Base-by-base conservation (phyloP, 1,284 basidiomycete species). In the Irpex sp. region DNA sequence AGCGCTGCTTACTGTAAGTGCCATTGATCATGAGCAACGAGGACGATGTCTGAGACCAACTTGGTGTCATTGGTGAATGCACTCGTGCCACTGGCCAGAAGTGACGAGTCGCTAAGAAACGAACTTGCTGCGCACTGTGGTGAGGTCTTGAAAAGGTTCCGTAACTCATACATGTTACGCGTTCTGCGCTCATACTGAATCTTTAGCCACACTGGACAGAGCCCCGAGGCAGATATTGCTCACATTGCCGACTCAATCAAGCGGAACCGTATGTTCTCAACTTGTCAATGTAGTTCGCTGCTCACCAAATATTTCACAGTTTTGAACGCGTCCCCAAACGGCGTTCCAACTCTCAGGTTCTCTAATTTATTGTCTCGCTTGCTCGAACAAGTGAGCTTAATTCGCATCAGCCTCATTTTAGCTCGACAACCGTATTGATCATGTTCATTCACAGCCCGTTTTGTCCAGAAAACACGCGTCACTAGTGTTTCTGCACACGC, bases 341-440 rank as follows among this genome's bases (percentile, higher is more conserved):
- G 83, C 53, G 70, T 80, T 6, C 77, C 81, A 17, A 80, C 87
- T 0, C 78, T 89, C 63, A 84, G 83, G 61, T 93, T 93, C 75
- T 86, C 87, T 1, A 92, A 93, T 71, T 74, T 93, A 3, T 77
- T 90, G 50, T 83, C 89, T 21, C 83, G 90, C 47, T 78, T 93
- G n/a, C 77, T 89, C 46, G 88, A 91, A 63, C 89, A 93, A 78
- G 90, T 90, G 65, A 61, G 71, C 63, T 58, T 39, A 6, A 58
- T 47, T 8, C 7, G 31, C 58, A 51, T 3, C 33, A 8, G 17
- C 39, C 1, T 7, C 6, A 49, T 37, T 26, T 57, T 4, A 35
- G 53, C 13, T 5, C 21, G 53, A 15, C 11, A 55, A 26, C 26
- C 26, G 26, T 26, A 55, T 11, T 55, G 53, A 55, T 46, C 47